phyloP scores from a whole-genome alignment of 306 rosid species.

The Hippophae tibetana region DNA sequence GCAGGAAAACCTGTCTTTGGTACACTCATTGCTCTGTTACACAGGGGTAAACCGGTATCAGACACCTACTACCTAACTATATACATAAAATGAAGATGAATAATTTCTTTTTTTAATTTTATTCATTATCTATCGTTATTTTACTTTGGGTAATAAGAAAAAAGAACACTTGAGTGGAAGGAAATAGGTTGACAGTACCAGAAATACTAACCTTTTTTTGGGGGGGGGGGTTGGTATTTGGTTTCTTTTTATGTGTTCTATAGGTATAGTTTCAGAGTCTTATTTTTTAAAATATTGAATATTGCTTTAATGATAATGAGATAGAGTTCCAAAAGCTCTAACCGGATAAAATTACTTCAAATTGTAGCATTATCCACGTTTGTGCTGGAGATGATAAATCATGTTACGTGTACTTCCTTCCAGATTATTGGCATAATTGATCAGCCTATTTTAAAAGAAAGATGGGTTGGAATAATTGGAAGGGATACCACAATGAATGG shows the following conservation, averaged over 20 bases:
- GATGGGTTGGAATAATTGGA: constrained; percentile 86
- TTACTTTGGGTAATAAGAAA: not conserved
- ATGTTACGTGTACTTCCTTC: not conserved
- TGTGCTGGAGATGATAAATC: constrained; percentile 1
- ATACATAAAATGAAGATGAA: not conserved
- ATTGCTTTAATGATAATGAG: no score
- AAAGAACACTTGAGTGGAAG: no score
- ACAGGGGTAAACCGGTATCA: constrained; percentile 66
- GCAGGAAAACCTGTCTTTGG: constrained; percentile 95
- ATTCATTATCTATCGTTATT: not conserved
- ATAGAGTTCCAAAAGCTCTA: not conserved
- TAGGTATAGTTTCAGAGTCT: not conserved
- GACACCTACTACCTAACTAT: constrained; percentile 13
- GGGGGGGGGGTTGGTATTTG: no score
- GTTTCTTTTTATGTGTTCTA: constrained; percentile 3
- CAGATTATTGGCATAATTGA: constrained; percentile 92
- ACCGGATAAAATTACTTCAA: constrained; percentile 1
- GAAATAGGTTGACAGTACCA: not conserved
- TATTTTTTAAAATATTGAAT: not conserved
- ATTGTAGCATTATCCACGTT: not conserved
- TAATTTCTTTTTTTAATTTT: not conserved
- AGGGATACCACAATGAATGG: constrained; percentile 72
- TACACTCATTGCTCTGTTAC: constrained; percentile 75
- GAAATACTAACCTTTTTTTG: no score
- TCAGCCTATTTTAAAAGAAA: constrained; percentile 83